These are phyloP conservation scores for Chlamydomonas applanata DNA, from an alignment of 139 green algal genomes.

Conservation along the genomic window DNA sequence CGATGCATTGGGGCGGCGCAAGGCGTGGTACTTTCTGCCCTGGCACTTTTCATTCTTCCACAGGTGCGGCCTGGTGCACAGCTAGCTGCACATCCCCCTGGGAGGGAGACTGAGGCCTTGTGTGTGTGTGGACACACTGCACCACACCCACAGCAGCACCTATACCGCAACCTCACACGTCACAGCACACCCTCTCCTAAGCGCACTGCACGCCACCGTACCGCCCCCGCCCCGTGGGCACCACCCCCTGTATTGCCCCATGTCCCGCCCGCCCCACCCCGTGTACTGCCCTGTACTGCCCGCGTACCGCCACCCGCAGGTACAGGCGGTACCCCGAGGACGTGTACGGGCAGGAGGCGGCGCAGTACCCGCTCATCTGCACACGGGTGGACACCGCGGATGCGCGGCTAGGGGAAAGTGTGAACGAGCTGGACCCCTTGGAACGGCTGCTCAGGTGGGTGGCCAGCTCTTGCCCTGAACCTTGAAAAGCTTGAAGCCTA, in stretches of 20 bases:
- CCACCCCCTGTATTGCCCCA: not conserved
- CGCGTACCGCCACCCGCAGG: no score
- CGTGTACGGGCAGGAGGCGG: constrained; percentile 39
- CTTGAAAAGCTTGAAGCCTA: not conserved
- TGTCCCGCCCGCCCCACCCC: not conserved
- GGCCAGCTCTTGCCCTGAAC: not conserved
- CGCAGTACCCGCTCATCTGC: constrained; percentile 63
- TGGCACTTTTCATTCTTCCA: constrained; percentile 81
- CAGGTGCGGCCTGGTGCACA: constrained; percentile 28
- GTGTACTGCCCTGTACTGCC: no score
- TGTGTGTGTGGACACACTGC: not conserved
- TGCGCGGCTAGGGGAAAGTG: constrained; percentile 47
- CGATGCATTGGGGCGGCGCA: constrained; percentile 61
- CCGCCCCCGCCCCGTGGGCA: not conserved
- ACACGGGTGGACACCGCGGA: constrained; percentile 54
- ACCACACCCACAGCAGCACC: not conserved
- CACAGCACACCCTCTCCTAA: not conserved
- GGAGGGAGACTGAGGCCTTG: not conserved
- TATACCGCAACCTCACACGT: not conserved
- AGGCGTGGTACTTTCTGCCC: constrained; percentile 84
- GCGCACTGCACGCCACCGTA: not conserved
- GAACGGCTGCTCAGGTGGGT: constrained; percentile 79
- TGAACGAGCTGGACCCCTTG: constrained; percentile 55
- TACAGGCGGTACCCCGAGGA: constrained; percentile 63
- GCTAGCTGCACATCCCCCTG: no score